phyloP scores from a whole-genome alignment of 345 rosid species.

The Laguncularia racemosa region DNA sequence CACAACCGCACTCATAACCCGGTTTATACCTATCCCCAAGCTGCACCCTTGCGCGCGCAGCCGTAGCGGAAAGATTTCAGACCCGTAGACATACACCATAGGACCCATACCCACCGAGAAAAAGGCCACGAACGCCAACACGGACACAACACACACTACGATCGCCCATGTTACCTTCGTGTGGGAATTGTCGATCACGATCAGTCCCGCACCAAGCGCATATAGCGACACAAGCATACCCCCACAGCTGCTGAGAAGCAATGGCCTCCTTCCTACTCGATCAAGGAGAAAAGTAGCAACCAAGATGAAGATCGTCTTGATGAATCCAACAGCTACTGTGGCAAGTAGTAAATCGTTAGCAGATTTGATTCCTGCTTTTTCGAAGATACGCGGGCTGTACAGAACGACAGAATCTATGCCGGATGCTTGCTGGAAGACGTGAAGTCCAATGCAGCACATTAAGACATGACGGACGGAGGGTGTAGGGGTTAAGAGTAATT shows the following conservation, averaged over 20 bases:
- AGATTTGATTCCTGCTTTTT: conserved; percentile 57
- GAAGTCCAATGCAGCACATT: conserved; percentile 59
- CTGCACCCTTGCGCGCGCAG: conserved; percentile 80
- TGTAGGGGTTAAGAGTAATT: conserved; percentile 55
- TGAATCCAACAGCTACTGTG: conserved; percentile 75
- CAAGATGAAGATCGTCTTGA: conserved; percentile 56
- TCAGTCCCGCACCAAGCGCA: conserved; percentile 39
- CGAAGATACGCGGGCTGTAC: conserved; percentile 79
- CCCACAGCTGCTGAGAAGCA: conserved; percentile 60
- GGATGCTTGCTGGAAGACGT: conserved; percentile 73
- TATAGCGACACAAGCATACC: conserved; percentile 59
- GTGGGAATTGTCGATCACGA: conserved; percentile 32
- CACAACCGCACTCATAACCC: conserved; percentile 68
- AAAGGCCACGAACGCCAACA: conserved; percentile 52
- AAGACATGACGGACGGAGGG: conserved; percentile 62
- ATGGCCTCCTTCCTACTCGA: conserved; percentile 62
- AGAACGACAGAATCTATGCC: conserved; percentile 84
- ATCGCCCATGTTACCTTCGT: conserved; percentile 59
- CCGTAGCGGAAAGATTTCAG: conserved; percentile 81
- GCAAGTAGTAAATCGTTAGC: conserved; percentile 46
- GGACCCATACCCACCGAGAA: conserved; percentile 96
- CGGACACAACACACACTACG: conserved; percentile 38
- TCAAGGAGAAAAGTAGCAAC: conserved; percentile 73
- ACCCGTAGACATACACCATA: conserved; percentile 69
- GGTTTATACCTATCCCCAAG: conserved; percentile 55